Base-by-base conservation (phyloP, 2,329 filamentous ascomycete genomes). In the Talaromyces sp. region DNA sequence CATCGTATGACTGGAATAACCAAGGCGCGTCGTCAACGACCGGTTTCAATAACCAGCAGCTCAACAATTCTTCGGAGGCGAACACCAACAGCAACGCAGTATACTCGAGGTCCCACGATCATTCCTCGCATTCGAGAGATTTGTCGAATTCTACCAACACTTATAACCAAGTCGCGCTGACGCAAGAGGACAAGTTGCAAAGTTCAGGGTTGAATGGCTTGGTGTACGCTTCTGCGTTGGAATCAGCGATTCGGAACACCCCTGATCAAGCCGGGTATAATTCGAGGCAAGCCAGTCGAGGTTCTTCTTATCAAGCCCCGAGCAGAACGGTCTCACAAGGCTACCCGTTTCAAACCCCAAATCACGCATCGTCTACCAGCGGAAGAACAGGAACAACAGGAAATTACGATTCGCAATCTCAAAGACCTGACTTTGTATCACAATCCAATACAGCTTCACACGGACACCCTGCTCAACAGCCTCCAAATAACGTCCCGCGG, bases 141-240 rank as follows among this genome's bases (percentile, higher is more conserved):
- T 29, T 59, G 26, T 46, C 56, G 19, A 43, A 24, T 58, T 31
- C 55, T 4, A 27, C 58, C 14, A 46, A 43, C 29, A 55, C 38
- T 3, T 58, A 61, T 29, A 43, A 27, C 26, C 53, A 53, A 32
- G 21, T 35, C 51, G n/a, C 51, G 26, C n/a, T 11, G 26, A 10
- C 26, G 51, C 59, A 61, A n/a, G 24, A 11, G 14, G 38, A 31
- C 41, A 56, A 46, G 24, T 17, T 41, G 1, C 38, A 52, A 29
- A 50, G 51, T 17, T 31, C 51, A 17, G 43, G 60, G n/a, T 24
- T 62, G 24, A 62, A 58, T 53, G 58, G 56, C 21, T 21, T 62
- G 49, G 57, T 50, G 14, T 59, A 62, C 27, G 60, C 49, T 21
- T 56, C 60, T 41, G 54, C 56, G 13, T 32, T 58, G 14, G 29